Conservation (phyloP, 805 yeast genomes). For the Ogataea corticis region DNA sequence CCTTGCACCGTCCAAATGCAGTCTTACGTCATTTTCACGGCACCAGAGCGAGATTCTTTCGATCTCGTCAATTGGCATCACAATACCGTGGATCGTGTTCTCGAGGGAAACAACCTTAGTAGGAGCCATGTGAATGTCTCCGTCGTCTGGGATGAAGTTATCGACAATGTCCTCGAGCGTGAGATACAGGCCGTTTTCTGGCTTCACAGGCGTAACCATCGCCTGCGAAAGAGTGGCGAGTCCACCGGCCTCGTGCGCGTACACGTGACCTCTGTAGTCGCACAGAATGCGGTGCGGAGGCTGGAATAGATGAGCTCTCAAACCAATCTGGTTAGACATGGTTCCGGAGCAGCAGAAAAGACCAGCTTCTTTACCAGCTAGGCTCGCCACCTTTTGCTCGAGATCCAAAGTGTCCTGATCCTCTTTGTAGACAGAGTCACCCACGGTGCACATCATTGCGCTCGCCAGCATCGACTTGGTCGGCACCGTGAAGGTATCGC, state of each 20-base stretch:
- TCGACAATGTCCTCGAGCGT: slow-evolving; percentile 75
- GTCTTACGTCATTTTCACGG: slow-evolving; percentile 51
- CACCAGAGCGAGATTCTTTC: slow-evolving; percentile 69
- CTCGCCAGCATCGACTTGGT: slow-evolving; percentile 68
- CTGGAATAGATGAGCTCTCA: slow-evolving; percentile 68
- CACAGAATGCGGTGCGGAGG: slow-evolving; percentile 83
- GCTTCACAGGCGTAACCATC: slow-evolving; percentile 80
- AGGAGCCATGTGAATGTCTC: slow-evolving; percentile 84
- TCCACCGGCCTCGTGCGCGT: slow-evolving; percentile 84
- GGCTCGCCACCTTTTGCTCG: slow-evolving; percentile 60
- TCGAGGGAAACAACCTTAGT: slow-evolving; percentile 80
- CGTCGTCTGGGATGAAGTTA: slow-evolving; percentile 66
- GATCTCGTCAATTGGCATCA: slow-evolving; percentile 76
- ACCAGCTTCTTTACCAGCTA: slow-evolving; percentile 80
- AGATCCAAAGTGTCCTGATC: slow-evolving; percentile 66
- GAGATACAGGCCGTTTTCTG: slow-evolving; percentile 68
- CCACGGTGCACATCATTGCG: slow-evolving; percentile 56
- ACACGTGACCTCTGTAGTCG: slow-evolving; percentile 82
- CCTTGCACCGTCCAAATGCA: slow-evolving; percentile 92
- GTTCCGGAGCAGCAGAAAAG: slow-evolving; percentile 85
- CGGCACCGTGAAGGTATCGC: slow-evolving; percentile 91
- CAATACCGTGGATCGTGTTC: slow-evolving; percentile 80
- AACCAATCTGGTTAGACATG: slow-evolving; percentile 80
- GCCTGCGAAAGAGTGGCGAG: slow-evolving; percentile 84
- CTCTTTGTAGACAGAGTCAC: slow-evolving; percentile 84